Evolutionary conservation across 768 basidiomycete genomes (phyloP).

Genomic region (Auriculariales sp.): DNA sequence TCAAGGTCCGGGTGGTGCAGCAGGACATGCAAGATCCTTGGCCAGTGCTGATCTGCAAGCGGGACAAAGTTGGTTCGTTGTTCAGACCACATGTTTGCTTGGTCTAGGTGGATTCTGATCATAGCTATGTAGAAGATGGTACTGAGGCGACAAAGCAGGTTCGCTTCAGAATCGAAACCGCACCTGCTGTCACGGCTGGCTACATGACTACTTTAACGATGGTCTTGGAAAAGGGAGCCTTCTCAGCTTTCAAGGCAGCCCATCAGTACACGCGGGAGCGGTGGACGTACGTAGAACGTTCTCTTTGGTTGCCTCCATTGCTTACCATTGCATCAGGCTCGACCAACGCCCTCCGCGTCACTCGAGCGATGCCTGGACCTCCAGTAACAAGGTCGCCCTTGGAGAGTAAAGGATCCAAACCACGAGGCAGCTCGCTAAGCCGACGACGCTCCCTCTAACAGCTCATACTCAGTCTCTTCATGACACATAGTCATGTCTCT

Average conservation of each 20-base stretch:
- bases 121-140: background rate
- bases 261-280: constrained; percentile 58
- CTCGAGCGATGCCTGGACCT: too few species aligned
- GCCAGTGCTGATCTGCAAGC: background rate
- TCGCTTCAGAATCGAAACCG: constrained; percentile 75
- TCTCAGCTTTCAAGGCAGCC: constrained; percentile 69
- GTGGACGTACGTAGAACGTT: constrained; percentile 38
- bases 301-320: too few species aligned
- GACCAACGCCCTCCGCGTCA: too few species aligned
- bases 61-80: constrained; percentile 14
- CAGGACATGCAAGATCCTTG: constrained; percentile 18
- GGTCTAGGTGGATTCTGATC: too few species aligned
- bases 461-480: too few species aligned
- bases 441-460: too few species aligned
- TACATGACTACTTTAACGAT: constrained; percentile 57
- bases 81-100: constrained; percentile 17
- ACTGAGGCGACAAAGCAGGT: constrained; percentile 51
- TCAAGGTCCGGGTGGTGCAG: constrained; percentile 22
- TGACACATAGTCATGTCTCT: too few species aligned
- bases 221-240: constrained; percentile 81
- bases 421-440: too few species aligned
- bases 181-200: constrained; percentile 9
- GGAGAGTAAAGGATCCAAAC: too few species aligned
- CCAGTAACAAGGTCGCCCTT: too few species aligned
- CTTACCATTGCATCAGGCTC: too few species aligned